A percentile compares a stretch with the other conserved stretches of the same genome.
Conservation (phyloP, 1,139 yeast species). For the Tardiomyces depauwii region DNA sequence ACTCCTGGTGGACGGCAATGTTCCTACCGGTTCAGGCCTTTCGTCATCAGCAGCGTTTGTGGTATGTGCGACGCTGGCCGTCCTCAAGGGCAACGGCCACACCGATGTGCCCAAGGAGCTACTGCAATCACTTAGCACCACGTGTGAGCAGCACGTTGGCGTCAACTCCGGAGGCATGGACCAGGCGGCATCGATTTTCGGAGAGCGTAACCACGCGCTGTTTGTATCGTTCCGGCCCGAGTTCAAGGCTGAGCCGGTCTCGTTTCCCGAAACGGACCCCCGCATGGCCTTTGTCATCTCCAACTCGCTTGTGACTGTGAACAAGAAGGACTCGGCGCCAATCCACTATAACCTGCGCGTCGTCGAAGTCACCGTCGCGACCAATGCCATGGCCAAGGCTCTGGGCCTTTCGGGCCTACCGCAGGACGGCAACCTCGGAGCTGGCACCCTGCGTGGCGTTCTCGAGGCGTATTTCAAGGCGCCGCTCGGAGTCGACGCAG, state of each 20-base stretch:
- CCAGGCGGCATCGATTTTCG: slow-evolving; percentile 62
- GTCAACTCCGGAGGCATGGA: slow-evolving; percentile 75
- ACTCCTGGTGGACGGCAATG: slow-evolving; percentile 50
- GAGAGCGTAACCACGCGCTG: slow-evolving; percentile 49
- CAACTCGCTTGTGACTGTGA: slow-evolving; percentile 50
- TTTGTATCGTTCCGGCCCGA: slow-evolving; percentile 53
- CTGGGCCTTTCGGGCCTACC: slow-evolving; percentile 32
- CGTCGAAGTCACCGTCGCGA: slow-evolving; percentile 57
- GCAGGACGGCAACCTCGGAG: slow-evolving; percentile 44
- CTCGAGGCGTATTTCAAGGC: slow-evolving; percentile 39
- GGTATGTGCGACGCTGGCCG: slow-evolving; percentile 52
- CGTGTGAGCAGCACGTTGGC: slow-evolving; percentile 63
- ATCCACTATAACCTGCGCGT: slow-evolving; percentile 58
- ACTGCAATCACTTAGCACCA: slow-evolving; percentile 51
- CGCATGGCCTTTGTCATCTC: slow-evolving; percentile 49
- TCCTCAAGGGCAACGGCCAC: slow-evolving; percentile 44
- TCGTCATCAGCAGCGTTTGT: slow-evolving; percentile 67
- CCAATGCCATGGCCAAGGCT: slow-evolving; percentile 43
- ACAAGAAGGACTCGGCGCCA: slow-evolving; percentile 63
- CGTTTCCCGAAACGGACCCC: slow-evolving; percentile 39
- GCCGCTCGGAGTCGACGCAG: slow-evolving; percentile 11
- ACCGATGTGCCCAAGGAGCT: slow-evolving; percentile 36
- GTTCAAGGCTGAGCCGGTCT: slow-evolving; percentile 44
- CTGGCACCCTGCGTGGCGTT: slow-evolving; percentile 59
- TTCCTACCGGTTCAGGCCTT: slow-evolving; percentile 66